Conservation (phyloP, 306 rosid genomes). For the Cicer cuneatum region DNA sequence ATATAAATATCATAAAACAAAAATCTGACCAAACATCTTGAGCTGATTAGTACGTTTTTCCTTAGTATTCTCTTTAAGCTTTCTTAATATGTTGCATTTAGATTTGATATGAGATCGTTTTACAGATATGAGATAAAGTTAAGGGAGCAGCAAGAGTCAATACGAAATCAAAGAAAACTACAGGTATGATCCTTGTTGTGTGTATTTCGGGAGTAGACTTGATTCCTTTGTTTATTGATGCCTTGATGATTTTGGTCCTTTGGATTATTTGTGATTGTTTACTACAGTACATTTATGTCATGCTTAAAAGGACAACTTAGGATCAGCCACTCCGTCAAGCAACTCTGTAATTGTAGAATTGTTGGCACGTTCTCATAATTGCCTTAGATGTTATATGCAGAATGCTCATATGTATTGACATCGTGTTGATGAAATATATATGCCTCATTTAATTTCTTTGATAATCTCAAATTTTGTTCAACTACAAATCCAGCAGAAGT, state of each 20-base stretch:
- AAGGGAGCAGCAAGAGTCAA: constrained; percentile 87
- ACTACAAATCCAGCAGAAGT: constrained; percentile 24
- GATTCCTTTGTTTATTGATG: constrained; percentile 25
- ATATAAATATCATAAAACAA: constrained; percentile 29
- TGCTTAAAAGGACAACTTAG: constrained; percentile 29
- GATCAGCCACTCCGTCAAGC: constrained; percentile 1
- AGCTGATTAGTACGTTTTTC: constrained; percentile 24
- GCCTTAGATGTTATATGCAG: constrained; percentile 33
- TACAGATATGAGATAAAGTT: constrained; percentile 88
- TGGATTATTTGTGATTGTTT: constrained; percentile 2
- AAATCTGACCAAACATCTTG: constrained; percentile 35
- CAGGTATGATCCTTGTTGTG: constrained; percentile 64
- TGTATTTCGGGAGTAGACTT: neutral
- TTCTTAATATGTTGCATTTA: constrained; percentile 34
- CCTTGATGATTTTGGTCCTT: constrained; percentile 32
- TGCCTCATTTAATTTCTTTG: constrained; percentile 9
- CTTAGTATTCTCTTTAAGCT: constrained; percentile 25
- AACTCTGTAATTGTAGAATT: constrained; percentile 1
- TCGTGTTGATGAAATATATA: constrained; percentile 27
- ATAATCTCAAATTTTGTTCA: neutral
- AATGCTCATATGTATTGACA: constrained; percentile 10
- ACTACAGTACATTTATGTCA: neutral
- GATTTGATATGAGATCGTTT: constrained; percentile 42
- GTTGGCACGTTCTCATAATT: neutral
- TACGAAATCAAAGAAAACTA: constrained; percentile 77